phyloP scores from a whole-genome alignment of 208 protist genomes.

The Acanthamoeba lenticulata region DNA sequence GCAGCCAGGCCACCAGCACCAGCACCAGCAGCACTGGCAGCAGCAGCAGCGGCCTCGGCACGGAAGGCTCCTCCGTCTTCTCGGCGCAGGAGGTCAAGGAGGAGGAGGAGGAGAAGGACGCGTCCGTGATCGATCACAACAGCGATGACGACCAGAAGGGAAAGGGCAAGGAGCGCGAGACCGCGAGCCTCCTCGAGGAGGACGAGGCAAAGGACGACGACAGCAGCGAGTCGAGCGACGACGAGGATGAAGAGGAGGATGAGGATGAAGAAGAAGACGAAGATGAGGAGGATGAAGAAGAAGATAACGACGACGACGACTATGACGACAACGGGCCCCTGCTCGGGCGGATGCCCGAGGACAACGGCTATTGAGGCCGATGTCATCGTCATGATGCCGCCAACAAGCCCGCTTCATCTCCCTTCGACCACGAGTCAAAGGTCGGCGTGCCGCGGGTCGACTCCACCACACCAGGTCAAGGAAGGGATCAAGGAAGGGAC shows the following conservation, averaged over 20 bases:
- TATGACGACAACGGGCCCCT: neutral
- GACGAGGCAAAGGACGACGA: neutral
- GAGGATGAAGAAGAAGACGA: neutral
- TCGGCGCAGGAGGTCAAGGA: neutral
- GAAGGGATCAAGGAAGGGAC: no score
- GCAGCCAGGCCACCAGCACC: neutral
- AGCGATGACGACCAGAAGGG: neutral
- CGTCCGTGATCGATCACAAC: neutral
- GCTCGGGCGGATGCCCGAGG: neutral
- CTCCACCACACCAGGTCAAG: no score
- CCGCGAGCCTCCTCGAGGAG: neutral
- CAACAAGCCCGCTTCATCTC: no score
- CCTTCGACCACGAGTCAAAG: no score
- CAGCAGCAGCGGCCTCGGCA: no score
- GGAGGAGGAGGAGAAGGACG: neutral
- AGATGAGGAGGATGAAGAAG: neutral
- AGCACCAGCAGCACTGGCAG: no score
- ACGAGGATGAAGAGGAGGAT: neutral
- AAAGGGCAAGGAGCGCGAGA: neutral
- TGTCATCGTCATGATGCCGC: no score
- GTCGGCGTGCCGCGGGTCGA: no score
- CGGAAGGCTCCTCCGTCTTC: no score
- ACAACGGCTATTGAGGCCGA: no score
- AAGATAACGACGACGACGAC: neutral
- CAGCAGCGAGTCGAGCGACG: neutral